Evolutionary conservation across 441 rosid genomes (phyloP), one percentile per base, ranked within the genome.

Genomic region (Bocquillonia castaneifolia): DNA sequence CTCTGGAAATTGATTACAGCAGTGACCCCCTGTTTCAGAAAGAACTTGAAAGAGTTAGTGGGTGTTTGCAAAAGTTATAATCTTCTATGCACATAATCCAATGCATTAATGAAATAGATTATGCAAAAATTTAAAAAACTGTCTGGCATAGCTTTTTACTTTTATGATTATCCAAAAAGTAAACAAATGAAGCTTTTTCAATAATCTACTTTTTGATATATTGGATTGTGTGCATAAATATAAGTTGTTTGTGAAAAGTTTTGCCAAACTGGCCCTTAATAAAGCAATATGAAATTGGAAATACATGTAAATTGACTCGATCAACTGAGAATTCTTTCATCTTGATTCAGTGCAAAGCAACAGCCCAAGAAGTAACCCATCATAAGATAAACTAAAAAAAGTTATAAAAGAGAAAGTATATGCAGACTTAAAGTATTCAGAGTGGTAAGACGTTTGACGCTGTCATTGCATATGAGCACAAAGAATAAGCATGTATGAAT

Each of bases 1-100:
- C 96, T 77, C 81, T 93, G 98, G 78, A 91, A 91, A 79, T 91
- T 91, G 40, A 93, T 63, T 75, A 91, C 77, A 48, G 97, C 98
- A 39, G 96, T 88, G 77, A 91, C 70, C 56, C 94, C 97, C 98
- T 91, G 80, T 64, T 68, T 73, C 40, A 79, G 34, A 75, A 71
- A 59, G 59, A 66, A 55, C 60, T 61, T 66, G 56, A 71, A 66
- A 22, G 6, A 53, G 40, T 58, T 6, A 54, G 47, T 9, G n/a
- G n/a, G n/a, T n/a, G n/a, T n/a, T n/a, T n/a, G n/a, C n/a, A n/a
- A n/a, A n/a, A n/a, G n/a, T n/a, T n/a, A n/a, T n/a, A n/a, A n/a
- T n/a, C n/a, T n/a, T n/a, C n/a, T n/a, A n/a, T n/a, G n/a, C n/a
- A n/a, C n/a, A n/a, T n/a, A n/a, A n/a, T n/a, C n/a, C n/a, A n/a